Conservation (phyloP, 768 basidiomycete species). For the Suillus bovinus region DNA sequence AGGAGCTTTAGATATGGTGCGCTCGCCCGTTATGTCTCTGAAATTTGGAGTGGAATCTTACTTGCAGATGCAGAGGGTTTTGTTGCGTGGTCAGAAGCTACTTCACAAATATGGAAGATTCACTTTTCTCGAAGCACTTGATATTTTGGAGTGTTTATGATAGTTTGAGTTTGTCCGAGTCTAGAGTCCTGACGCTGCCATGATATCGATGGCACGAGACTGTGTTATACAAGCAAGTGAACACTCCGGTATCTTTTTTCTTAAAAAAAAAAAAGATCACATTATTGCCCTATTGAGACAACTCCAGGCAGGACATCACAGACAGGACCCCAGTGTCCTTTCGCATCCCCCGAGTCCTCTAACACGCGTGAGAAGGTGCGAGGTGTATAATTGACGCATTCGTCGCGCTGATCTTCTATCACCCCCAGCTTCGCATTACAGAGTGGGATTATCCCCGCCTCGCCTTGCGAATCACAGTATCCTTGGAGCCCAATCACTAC, state of each 20-base stretch:
- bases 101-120: not conserved
- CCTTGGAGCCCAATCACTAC: not conserved
- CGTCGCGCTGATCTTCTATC: constrained; percentile 2
- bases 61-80: not conserved
- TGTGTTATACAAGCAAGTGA: not conserved
- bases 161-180: not conserved
- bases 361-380: constrained; percentile 1
- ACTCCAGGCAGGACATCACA: too few species aligned
- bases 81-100: constrained; percentile 2
- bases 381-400: not conserved
- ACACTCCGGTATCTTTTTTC: not conserved
- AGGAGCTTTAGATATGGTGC: constrained; percentile 2
- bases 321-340: too few species aligned
- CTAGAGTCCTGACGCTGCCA: not conserved
- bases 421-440: not conserved
- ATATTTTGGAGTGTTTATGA: constrained; percentile 6
- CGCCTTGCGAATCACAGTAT: not conserved
- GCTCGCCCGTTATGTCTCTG: not conserved
- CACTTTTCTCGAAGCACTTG: constrained; percentile 1
- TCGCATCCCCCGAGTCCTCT: not conserved
- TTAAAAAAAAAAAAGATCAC: too few species aligned
- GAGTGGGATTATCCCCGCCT: not conserved
- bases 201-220: not conserved
- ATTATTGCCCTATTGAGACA: too few species aligned
- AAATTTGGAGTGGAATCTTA: not conserved